Evolutionary conservation across 257 asterid species (phyloP), one percentile per base, ranked within the genome.

Genomic region (Dorcoceras hygrometricum): DNA sequence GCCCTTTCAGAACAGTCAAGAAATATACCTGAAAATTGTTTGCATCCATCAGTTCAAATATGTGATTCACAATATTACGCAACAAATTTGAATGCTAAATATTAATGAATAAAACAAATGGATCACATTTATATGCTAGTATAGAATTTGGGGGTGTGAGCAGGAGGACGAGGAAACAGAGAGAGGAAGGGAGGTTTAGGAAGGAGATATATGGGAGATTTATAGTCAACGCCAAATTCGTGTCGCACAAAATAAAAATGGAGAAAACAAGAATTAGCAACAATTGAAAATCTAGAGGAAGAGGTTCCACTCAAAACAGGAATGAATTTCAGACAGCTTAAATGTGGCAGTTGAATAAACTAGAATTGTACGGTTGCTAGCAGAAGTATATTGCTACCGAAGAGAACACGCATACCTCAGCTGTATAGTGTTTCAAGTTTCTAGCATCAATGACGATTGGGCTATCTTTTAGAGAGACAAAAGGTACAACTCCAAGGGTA

Each of bases 1-100:
- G 95, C 79, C 95, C 86, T 81, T 83, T 93, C 74, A 90, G 78
- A 69, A 93, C 95, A 7, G 95, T 84, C 97, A 90, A 86, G 70
- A 93, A 69, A 80, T 86, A 93, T 43, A 90, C 99, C 99, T 93
- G 87, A 69, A 66, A 72, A 83, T 76, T 67, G 57, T 58, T 69
- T 62, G 64, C 65, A 63, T 76, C 70, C 12, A 68, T 39, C 63
- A 63, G 66, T 34, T 68, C 59, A 72, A 60, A 60, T 69, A 29
- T 56, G 63, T 26, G n/a, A 31, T 64, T 62, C 66, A 32, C 56
- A 1, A n/a, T 51, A 34, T 66, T 27, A 28, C 34, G 16, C n/a
- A 59, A 22, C 5, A 2, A 22, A 59, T 59, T 3, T 26, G 8
- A 59, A 19, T 59, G 25, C 32, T 26, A 3, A 25, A 32, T 57